These are phyloP conservation scores for Cairneyella variabilis DNA, from an alignment of 495 filamentous ascomycete genomes.

Conservation along the genomic window DNA sequence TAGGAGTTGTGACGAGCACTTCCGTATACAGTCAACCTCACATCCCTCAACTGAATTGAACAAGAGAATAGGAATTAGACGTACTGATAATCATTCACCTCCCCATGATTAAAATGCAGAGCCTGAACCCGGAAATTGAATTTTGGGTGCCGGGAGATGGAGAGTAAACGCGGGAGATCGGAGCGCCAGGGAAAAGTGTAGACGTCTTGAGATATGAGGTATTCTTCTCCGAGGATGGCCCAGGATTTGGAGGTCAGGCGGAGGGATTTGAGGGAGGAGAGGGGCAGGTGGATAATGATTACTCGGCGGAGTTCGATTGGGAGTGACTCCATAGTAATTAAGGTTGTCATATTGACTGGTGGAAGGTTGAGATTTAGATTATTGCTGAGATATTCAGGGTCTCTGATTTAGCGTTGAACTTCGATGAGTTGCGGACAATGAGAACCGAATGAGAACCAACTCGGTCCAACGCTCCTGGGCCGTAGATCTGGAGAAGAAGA, in stretches of 20 bases:
- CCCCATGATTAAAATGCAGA: slow-evolving; percentile 17
- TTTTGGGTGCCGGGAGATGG: slow-evolving; percentile 14
- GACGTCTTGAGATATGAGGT: slow-evolving; percentile 8
- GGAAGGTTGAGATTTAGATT: no score
- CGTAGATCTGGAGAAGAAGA: no score
- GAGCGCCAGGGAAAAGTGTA: slow-evolving; percentile 13
- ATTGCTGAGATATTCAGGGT: no score
- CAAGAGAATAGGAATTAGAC: no score
- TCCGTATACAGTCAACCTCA: no score
- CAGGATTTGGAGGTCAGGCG: slow-evolving; percentile 17
- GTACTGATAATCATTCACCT: slow-evolving; percentile 25
- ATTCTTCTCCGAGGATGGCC: slow-evolving; percentile 14
- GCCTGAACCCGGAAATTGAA: slow-evolving; percentile 12
- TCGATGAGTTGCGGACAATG: no score
- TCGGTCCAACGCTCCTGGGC: no score
- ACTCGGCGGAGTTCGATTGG: slow-evolving; percentile 16
- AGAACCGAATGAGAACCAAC: no score
- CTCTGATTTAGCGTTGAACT: no score
- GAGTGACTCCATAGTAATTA: slow-evolving; percentile 15
- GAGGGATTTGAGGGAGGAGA: slow-evolving; percentile 11
- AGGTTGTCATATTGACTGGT: no score
- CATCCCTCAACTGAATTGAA: no score
- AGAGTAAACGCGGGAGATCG: slow-evolving; percentile 7
- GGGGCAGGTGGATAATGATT: slow-evolving; percentile 10
- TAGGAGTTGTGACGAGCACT: slow-evolving; percentile 22